These are phyloP conservation scores for Clitopilus hobsonii DNA, from an alignment of 768 basidiomycete species.

Conservation along the genomic window DNA sequence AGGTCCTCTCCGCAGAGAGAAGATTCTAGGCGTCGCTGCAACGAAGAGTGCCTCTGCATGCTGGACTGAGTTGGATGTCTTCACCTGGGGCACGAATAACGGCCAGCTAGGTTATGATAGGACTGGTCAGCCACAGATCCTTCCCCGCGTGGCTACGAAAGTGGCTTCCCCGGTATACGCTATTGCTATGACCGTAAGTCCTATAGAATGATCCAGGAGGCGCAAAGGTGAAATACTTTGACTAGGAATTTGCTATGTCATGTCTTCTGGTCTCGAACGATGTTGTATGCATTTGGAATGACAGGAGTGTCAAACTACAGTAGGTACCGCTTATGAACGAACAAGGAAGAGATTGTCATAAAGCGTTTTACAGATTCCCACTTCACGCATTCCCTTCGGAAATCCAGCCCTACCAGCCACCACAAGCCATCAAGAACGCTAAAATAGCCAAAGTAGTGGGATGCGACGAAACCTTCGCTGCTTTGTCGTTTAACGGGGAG, in stretches of 20 bases:
- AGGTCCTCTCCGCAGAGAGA: conserved; percentile 72
- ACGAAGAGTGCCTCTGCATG: conserved; percentile 85
- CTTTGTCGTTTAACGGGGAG: conserved; percentile 84
- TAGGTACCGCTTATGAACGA: conserved; percentile 22
- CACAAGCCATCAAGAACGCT: conserved; percentile 65
- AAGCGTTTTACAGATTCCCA: conserved; percentile 57
- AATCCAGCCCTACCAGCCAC: conserved; percentile 77
- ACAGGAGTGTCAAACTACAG: conserved; percentile 71
- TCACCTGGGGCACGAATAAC: conserved; percentile 90
- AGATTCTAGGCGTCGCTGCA: conserved; percentile 78
- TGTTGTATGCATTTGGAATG: conserved; percentile 80
- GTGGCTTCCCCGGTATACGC: conserved; percentile 65
- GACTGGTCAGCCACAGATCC: conserved; percentile 64
- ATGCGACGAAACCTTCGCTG: conserved; percentile 78
- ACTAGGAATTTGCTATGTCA: conserved; percentile 76
- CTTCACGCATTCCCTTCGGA: conserved; percentile 70
- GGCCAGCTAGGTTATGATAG: conserved; percentile 94
- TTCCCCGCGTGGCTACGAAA: conserved; percentile 79
- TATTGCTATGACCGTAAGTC: conserved; percentile 72
- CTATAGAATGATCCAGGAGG: conserved; percentile 5
- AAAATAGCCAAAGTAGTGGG: conserved; percentile 76
- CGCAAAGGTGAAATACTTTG: not conserved
- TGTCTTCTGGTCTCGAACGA: conserved; percentile 78
- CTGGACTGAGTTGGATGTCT: conserved; percentile 72
- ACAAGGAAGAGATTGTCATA: not conserved